phyloP scores from a whole-genome alignment of 306 rosid species.

The Purshia tridentata region DNA sequence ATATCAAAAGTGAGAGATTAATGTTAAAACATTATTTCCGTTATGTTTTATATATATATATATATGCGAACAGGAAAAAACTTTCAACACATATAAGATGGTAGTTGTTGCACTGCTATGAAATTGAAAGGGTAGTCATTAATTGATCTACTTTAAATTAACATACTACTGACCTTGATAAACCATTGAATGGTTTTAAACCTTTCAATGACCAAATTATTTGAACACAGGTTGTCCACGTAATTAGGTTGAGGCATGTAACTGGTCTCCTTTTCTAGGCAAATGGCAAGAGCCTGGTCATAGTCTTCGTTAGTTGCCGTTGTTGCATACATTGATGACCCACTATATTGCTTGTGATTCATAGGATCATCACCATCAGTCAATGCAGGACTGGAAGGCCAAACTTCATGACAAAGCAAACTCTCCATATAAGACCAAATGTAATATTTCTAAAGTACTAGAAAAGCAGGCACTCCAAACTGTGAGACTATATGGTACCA shows the following conservation, averaged over 20 bases:
- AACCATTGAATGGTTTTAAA: slow-evolving; percentile 45
- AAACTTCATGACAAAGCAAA: slow-evolving; percentile 53
- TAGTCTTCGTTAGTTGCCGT: slow-evolving; percentile 23
- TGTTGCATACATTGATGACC: not conserved
- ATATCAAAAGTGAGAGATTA: not conserved
- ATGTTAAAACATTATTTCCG: too few relatives aligned
- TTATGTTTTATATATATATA: too few relatives aligned
- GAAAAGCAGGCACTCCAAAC: not conserved
- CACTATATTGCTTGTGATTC: not conserved
- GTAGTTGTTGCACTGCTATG: too few relatives aligned
- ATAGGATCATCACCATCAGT: not conserved
- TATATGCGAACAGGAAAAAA: too few relatives aligned
- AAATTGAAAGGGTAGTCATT: not conserved
- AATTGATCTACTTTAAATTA: not conserved
- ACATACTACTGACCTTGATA: slow-evolving; percentile 37
- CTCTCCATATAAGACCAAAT: slow-evolving; percentile 18
- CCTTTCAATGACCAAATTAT: slow-evolving; percentile 39
- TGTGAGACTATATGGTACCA: too few relatives aligned
- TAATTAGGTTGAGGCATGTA: slow-evolving; percentile 36
- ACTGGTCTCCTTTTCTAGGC: slow-evolving; percentile 41
- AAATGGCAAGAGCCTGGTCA: slow-evolving; percentile 31
- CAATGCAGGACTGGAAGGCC: slow-evolving; percentile 34
- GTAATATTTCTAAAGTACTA: not conserved
- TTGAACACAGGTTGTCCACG: slow-evolving; percentile 20
- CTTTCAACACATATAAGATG: too few relatives aligned